phyloP scores from a whole-genome alignment of 371 early-diverging fungal genomes.

The Apophysomyces trapeziformis region DNA sequence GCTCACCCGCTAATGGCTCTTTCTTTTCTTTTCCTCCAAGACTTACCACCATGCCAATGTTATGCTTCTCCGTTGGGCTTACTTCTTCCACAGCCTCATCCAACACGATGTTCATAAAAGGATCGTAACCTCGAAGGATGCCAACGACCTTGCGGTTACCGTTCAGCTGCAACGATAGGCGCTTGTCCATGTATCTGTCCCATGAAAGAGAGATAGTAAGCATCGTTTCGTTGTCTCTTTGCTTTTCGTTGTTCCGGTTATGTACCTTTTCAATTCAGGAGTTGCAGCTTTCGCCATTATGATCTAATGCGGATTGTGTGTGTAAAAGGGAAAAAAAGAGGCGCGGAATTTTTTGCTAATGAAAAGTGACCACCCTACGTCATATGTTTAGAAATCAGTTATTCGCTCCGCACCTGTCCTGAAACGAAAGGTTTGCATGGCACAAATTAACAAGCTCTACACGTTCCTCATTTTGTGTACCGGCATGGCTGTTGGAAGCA shows the following conservation, averaged over 20 bases:
- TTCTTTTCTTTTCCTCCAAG: slow-evolving; percentile 11
- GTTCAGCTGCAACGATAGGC: slow-evolving; percentile 89
- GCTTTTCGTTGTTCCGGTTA: not conserved
- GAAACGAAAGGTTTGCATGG: slow-evolving; percentile 24
- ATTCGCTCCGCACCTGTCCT: too few species aligned
- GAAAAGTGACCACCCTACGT: too few species aligned
- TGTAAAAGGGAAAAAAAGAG: not conserved
- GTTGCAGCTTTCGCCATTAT: slow-evolving; percentile 74
- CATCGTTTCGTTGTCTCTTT: not conserved
- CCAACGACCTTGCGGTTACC: slow-evolving; percentile 92
- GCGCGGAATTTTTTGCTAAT: too few species aligned
- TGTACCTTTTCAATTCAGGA: slow-evolving; percentile 83
- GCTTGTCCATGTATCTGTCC: slow-evolving; percentile 95
- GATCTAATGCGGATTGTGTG: slow-evolving; percentile 11
- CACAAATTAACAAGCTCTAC: slow-evolving; percentile 42
- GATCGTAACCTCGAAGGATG: slow-evolving; percentile 95
- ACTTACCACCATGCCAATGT: slow-evolving; percentile 90
- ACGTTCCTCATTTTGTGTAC: slow-evolving; percentile 44
- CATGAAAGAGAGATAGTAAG: slow-evolving; percentile 8
- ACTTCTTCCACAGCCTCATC: slow-evolving; percentile 91
- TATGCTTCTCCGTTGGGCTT: slow-evolving; percentile 66
- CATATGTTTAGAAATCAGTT: too few species aligned
- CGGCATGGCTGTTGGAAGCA: slow-evolving; percentile 55
- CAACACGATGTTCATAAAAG: slow-evolving; percentile 98
- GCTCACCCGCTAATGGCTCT: not conserved